A percentile compares a stretch with the other conserved stretches of the same genome.
phyloP scores from a whole-genome alignment of 441 rosid species.

The Gossypium aridum region DNA sequence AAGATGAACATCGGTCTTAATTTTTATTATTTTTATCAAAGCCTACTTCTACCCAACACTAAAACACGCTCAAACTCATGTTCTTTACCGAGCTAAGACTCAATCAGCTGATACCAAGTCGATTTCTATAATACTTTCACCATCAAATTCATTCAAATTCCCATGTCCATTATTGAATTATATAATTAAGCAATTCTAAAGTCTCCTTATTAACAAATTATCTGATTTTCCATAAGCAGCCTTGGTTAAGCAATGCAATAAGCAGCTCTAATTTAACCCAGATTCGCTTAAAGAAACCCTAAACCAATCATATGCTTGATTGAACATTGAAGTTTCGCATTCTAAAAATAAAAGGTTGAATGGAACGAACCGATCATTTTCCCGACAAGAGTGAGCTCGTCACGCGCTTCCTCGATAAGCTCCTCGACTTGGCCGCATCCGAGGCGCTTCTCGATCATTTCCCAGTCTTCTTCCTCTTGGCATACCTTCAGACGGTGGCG shows the following conservation, averaged over 20 bases:
- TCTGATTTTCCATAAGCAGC: neutral
- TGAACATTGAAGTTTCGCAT: neutral
- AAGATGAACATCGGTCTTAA: neutral
- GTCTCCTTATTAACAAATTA: neutral
- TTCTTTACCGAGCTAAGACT: too few species aligned
- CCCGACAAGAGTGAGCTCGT: slow-evolving; percentile 76
- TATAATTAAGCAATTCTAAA: neutral
- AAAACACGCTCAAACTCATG: too few species aligned
- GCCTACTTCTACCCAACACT: too few species aligned
- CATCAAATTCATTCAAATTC: neutral
- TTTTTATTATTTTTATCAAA: neutral
- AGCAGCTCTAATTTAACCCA: neutral
- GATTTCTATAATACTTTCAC: neutral
- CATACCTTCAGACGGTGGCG: slow-evolving; percentile 63
- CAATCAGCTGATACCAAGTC: neutral
- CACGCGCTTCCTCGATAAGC: slow-evolving; percentile 86
- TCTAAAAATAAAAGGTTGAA: neutral
- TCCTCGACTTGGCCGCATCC: slow-evolving; percentile 97
- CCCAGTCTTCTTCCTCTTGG: slow-evolving; percentile 75
- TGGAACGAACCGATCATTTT: slow-evolving; percentile 73
- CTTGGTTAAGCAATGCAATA: neutral
- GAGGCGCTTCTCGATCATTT: slow-evolving; percentile 59
- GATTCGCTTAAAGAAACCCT: neutral
- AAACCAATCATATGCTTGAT: neutral
- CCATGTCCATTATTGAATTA: neutral